Evolutionary conservation across 1,284 basidiomycete species (phyloP).

Genomic region (Ceraceosorus guamensis): DNA sequence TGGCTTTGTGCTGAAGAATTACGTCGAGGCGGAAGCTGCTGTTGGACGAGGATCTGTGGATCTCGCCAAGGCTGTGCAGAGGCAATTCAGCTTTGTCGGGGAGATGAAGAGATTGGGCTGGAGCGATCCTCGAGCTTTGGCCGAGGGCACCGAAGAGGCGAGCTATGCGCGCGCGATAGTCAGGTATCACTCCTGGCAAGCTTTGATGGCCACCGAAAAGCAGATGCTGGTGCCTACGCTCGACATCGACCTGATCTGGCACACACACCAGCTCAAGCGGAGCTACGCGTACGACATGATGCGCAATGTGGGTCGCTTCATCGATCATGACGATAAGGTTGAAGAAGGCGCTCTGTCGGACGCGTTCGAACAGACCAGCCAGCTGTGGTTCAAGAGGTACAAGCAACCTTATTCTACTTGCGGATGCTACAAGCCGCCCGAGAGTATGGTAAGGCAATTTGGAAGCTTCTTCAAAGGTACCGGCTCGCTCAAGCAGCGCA

Average conservation of each 20-base stretch:
- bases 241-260: conserved; percentile 38
- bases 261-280: conserved; percentile 28
- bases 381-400: conserved; percentile 21
- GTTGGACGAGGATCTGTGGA: conserved; percentile 1
- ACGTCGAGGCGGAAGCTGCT: conserved; percentile 3
- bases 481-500: no score
- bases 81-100: conserved; percentile 15
- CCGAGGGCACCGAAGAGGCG: conserved; percentile 3
- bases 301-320: conserved; percentile 25
- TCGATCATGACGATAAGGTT: conserved; percentile 37
- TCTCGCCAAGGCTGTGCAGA: conserved; percentile 6
- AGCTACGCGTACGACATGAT: conserved; percentile 21
- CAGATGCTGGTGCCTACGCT: conserved; percentile 24
- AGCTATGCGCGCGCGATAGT: conserved; percentile 13
- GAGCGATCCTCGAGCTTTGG: conserved; percentile 1
- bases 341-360: conserved; percentile 24
- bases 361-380: conserved; percentile 27
- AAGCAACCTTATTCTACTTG: conserved; percentile 29
- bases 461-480: no score
- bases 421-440: conserved; percentile 14
- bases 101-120: conserved; percentile 13
- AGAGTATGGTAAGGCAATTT: no score
- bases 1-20: conserved; percentile 3
- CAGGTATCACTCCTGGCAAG: conserved; percentile 28
- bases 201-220: conserved; percentile 7